phyloP scores from a whole-genome alignment of 2,329 filamentous ascomycete species.

The Botryotinia calthae region DNA sequence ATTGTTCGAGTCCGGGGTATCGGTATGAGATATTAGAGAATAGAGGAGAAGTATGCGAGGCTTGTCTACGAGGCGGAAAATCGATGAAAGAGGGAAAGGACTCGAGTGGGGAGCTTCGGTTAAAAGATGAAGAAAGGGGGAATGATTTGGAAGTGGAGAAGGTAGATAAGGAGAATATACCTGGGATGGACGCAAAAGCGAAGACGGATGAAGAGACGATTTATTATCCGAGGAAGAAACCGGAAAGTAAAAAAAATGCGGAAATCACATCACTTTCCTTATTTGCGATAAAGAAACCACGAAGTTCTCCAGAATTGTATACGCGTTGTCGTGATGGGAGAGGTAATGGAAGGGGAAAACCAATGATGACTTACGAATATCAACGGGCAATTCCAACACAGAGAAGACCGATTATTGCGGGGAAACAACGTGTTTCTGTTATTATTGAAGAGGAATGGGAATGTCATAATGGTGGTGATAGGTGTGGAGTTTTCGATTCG shows the following conservation, averaged over 20 bases:
- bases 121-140: background rate
- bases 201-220: too few relatives aligned
- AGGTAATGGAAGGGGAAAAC: background rate
- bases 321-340: too few relatives aligned
- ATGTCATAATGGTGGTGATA: background rate
- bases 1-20: slow-evolving; percentile 2
- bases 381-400: background rate
- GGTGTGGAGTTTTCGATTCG: background rate
- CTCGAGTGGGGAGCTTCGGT: background rate
- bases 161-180: accelerated
- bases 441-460: background rate
- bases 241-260: accelerated
- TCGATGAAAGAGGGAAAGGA: background rate
- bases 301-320: background rate
- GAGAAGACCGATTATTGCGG: background rate
- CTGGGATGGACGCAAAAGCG: accelerated
- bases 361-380: background rate
- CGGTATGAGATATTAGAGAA: background rate
- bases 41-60: background rate
- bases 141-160: background rate
- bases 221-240: accelerated
- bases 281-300: background rate
- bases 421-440: background rate
- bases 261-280: accelerated
- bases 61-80: background rate